Base-by-base conservation (phyloP, 129 eudicot genomes). In the Artemisia argyi region DNA sequence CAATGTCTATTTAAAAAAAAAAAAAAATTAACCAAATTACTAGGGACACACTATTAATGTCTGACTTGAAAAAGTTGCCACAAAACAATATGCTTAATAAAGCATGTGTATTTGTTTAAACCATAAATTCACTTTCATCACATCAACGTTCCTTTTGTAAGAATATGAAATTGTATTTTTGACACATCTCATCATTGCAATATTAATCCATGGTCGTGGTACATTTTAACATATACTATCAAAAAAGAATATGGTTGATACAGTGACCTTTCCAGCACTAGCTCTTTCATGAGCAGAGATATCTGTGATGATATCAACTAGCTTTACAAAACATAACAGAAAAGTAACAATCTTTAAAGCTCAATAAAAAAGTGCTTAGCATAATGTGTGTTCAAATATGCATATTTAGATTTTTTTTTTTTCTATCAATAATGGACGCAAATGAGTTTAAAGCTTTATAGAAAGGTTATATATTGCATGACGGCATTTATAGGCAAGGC, bases 401-500 rank as follows among this genome's bases (percentile, higher is more conserved):
- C n/a, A n/a, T n/a, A n/a, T n/a, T n/a, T n/a, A n/a, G n/a, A n/a
- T n/a, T n/a, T n/a, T n/a, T n/a, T n/a, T n/a, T n/a, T n/a, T n/a
- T n/a, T n/a, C n/a, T n/a, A n/a, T n/a, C n/a, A n/a, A n/a, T n/a
- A n/a, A n/a, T n/a, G n/a, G n/a, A n/a, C n/a, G n/a, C n/a, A n/a
- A n/a, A n/a, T n/a, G n/a, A n/a, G n/a, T n/a, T n/a, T n/a, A n/a
- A n/a, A n/a, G n/a, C n/a, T n/a, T n/a, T n/a, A n/a, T n/a, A n/a
- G n/a, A n/a, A n/a, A n/a, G n/a, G n/a, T n/a, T n/a, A n/a, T n/a
- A n/a, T n/a, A n/a, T n/a, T n/a, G n/a, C n/a, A n/a, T 79, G 39
- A 47, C 42, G 8, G 11, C 66, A 71, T 8, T 60, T 81, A 7
- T 24, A 89, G 98, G 98, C 98, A 49, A 92, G 95, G 81, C 97